Conservation (phyloP, 2,329 filamentous ascomycete species). For the Hypoxylon sp. region DNA sequence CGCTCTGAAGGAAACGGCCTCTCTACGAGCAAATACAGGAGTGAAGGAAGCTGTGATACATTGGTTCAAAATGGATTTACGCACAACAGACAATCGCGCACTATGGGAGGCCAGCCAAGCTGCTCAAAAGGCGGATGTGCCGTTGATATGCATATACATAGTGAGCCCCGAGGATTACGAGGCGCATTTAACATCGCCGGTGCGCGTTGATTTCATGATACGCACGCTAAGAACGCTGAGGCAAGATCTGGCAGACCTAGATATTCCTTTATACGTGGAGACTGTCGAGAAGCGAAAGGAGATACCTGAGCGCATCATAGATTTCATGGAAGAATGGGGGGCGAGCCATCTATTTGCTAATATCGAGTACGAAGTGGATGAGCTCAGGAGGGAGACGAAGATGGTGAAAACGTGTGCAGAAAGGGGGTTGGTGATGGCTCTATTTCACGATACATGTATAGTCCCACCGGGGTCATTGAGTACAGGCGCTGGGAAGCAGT, state of each 20-base stretch:
- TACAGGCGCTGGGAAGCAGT: constrained; percentile 81
- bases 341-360: constrained; percentile 84
- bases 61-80: constrained; percentile 91
- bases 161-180: constrained; percentile 87
- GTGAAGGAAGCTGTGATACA: constrained; percentile 79
- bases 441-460: constrained; percentile 85
- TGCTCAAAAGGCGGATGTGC: constrained; percentile 77
- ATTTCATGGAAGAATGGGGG: constrained; percentile 79
- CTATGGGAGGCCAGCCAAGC: constrained; percentile 76
- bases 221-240: constrained; percentile 77
- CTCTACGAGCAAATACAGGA: constrained; percentile 65
- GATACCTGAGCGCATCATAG: constrained; percentile 73
- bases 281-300: constrained; percentile 76
- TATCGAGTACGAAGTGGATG: constrained; percentile 93
- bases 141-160: constrained; percentile 83
- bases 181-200: constrained; percentile 81
- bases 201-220: constrained; percentile 85
- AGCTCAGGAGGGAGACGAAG: constrained; percentile 81
- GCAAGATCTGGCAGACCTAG: constrained; percentile 75
- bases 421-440: constrained; percentile 77
- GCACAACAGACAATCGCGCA: constrained; percentile 79
- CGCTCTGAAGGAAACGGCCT: constrained; percentile 73
- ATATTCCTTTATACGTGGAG: constrained; percentile 85
- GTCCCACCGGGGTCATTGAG: constrained; percentile 79
- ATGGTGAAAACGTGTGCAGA: constrained; percentile 74